A percentile compares a stretch with the other conserved stretches of the same genome.
Conservation (phyloP, 208 protist species). For the Entamoeba invadens region DNA sequence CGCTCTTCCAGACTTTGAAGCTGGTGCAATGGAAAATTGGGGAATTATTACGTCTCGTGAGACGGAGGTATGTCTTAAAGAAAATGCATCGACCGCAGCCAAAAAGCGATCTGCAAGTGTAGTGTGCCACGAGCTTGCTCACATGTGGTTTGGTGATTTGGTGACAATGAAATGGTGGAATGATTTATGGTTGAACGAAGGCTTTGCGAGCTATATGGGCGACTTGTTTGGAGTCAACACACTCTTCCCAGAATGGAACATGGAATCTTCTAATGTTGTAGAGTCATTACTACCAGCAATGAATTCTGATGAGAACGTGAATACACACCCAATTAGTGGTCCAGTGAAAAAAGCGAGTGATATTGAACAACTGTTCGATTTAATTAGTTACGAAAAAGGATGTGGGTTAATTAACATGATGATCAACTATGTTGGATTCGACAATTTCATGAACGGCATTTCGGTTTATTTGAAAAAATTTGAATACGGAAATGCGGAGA, state of each 20-base stretch:
- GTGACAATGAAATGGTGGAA: conserved; percentile 91
- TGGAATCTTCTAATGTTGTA: conserved; percentile 46
- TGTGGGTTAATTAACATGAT: conserved; percentile 70
- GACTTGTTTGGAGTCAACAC: conserved; percentile 35
- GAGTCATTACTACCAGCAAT: conserved; percentile 50
- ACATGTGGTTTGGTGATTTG: conserved; percentile 60
- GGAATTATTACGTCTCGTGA: conserved; percentile 77
- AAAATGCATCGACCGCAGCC: not conserved
- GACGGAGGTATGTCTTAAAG: conserved; percentile 56
- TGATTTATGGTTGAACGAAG: conserved; percentile 90
- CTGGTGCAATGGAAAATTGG: conserved; percentile 66
- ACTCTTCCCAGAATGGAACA: conserved; percentile 23
- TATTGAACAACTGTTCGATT: conserved; percentile 87
- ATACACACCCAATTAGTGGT: conserved; percentile 76
- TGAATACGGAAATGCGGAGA: not conserved
- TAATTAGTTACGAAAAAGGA: conserved; percentile 79
- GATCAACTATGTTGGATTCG: conserved; percentile 56
- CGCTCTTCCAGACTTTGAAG: conserved; percentile 68
- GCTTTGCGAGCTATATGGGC: conserved; percentile 84
- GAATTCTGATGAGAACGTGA: conserved; percentile 58
- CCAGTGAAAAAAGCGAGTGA: conserved; percentile 59
- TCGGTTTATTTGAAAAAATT: conserved; percentile 57
- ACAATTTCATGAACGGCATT: conserved; percentile 61
- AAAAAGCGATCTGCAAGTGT: conserved; percentile 60
- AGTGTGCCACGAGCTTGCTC: conserved; percentile 73